Conservation (phyloP, 2,329 filamentous ascomycete species). For the Triangularia setosa region DNA sequence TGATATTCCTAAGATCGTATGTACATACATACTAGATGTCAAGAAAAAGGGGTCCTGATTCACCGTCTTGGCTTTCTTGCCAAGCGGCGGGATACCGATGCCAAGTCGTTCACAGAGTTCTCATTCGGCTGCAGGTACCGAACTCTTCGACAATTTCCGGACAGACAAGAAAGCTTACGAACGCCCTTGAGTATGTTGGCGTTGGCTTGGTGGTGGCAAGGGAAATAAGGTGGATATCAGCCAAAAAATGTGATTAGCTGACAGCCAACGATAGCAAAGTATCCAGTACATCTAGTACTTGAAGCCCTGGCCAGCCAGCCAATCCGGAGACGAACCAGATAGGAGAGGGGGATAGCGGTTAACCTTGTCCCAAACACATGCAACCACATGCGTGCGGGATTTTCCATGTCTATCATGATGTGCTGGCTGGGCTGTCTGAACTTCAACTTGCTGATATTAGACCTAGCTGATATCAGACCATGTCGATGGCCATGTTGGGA, state of each 20-base stretch:
- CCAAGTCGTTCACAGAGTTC: neutral
- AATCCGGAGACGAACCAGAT: neutral
- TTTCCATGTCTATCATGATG: neutral
- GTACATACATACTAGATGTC: too few relatives aligned
- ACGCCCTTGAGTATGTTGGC: neutral
- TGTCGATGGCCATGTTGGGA: neutral
- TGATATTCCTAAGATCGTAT: neutral
- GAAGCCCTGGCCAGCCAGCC: neutral
- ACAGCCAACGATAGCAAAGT: neutral
- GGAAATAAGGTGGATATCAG: neutral
- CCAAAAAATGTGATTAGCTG: neutral
- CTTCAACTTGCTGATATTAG: neutral
- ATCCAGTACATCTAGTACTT: neutral
- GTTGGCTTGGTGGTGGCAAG: neutral
- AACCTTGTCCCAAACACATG: neutral
- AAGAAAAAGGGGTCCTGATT: neutral
- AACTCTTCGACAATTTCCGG: neutral
- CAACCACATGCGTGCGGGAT: neutral
- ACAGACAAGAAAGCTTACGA: neutral
- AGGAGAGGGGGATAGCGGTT: neutral
- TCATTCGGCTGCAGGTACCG: neutral
- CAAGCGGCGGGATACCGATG: neutral
- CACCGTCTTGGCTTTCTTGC: neutral
- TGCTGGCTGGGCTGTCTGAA: neutral
- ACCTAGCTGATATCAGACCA: neutral